Evolutionary conservation across 1,284 basidiomycete genomes (phyloP), one percentile per base, ranked within the genome.

Genomic region (Vanrija pseudolonga): DNA sequence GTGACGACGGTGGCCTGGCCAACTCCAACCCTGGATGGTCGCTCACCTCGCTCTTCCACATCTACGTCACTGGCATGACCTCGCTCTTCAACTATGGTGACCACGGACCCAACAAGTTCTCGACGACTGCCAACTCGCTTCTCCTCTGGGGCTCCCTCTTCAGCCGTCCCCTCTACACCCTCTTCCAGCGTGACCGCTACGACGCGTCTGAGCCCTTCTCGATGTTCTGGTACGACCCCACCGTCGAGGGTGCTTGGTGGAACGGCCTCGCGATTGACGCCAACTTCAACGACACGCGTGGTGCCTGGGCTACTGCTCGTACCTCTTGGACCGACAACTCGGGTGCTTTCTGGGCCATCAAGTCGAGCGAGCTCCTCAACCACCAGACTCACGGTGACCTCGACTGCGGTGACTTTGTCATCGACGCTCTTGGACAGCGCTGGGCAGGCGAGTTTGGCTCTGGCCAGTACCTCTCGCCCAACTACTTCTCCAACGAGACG

Each of bases 181-280:
- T 98, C 50, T 93, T 86, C 83, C 95, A 98, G 77, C 89, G 95
- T 57, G 95, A 98, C 72, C 89, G 88, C 65, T 79, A 79, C 51
- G 94, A 98, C 68, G 86, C 91, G 1, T 78, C 87, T 18, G 95
- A 98, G 62, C 95, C 95, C 0, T 91, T 87, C 84, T 85, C 85
- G 68, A 94, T 98, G 90, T 95, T 98, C 81, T 98, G 92, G 91
- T 98, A 98, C 76, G 82, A 97, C 72, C 85, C 92, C 12, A 80
- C 83, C 5, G 83, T 86, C 47, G 77, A 80, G 18, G 95, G 95
- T 54, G 90, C 90, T 46, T 98, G 88, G 82, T 98, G 92, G 93
- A 85, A 93, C 69, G 86, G 85, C 46, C 76, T 88, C 44, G 73
- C 87, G 2, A 82, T 98, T 45, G 95, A 98, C 78, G 80, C 83